phyloP scores from a whole-genome alignment of 768 basidiomycete genomes.

The Collybia sordida region DNA sequence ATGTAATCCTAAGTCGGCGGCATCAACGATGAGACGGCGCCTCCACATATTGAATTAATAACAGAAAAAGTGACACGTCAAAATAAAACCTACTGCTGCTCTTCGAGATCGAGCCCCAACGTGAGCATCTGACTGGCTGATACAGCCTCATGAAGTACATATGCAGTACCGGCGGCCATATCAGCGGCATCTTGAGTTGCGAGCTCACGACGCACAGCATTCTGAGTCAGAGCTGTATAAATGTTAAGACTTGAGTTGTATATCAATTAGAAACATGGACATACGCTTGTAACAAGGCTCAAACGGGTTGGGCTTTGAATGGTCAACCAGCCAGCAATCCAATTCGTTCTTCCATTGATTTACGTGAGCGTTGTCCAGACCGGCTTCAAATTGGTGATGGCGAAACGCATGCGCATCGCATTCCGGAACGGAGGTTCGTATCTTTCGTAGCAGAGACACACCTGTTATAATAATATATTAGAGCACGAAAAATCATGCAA shows the following conservation, averaged over 20 bases:
- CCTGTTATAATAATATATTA: neutral
- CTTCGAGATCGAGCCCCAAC: slow-evolving; percentile 9
- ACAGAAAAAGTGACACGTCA: neutral
- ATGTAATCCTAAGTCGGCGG: neutral
- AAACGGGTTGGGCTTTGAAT: slow-evolving; percentile 1
- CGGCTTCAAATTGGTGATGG: slow-evolving; percentile 4
- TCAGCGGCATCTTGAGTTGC: slow-evolving; percentile 2
- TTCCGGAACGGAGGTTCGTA: slow-evolving; percentile 5
- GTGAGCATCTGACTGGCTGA: slow-evolving; percentile 5
- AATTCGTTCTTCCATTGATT: slow-evolving; percentile 4
- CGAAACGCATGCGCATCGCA: neutral
- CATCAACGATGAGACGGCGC: neutral
- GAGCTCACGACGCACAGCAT: neutral
- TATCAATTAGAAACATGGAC: neutral
- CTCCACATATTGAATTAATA: neutral
- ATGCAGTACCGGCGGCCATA: slow-evolving; percentile 4
- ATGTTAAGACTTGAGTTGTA: neutral
- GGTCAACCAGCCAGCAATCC: slow-evolving; percentile 3
- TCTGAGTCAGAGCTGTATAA: slow-evolving; percentile 3
- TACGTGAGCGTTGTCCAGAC: neutral
- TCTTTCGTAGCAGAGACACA: too few species aligned
- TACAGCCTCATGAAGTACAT: slow-evolving; percentile 2
- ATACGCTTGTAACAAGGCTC: slow-evolving; percentile 3
- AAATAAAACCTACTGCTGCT: slow-evolving; percentile 6
- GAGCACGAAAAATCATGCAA: neutral